Evolutionary conservation across 805 yeast genomes (phyloP).

Genomic region (Ogataea neopini): DNA sequence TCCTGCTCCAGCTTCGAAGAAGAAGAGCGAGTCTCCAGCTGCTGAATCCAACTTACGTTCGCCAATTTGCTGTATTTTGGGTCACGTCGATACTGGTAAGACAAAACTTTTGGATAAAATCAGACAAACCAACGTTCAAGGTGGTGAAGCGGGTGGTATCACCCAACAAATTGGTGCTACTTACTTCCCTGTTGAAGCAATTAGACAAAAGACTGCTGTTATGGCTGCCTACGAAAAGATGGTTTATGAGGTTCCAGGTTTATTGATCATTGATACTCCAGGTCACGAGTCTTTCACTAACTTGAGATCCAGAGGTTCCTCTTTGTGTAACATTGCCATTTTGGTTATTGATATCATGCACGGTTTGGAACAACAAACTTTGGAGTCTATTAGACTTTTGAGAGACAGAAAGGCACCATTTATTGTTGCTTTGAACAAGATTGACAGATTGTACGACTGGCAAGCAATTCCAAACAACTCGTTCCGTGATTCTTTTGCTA

Average conservation of each 20-base stretch:
- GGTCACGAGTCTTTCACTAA: conserved; percentile 99
- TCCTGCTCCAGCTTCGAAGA: conserved; percentile 2
- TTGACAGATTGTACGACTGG: conserved; percentile 98
- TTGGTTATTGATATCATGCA: conserved; percentile 98
- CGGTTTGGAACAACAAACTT: conserved; percentile 97
- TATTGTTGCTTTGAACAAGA: conserved; percentile 94
- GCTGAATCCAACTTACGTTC: conserved; percentile 73
- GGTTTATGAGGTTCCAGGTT: conserved; percentile 93
- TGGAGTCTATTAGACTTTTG: conserved; percentile 87
- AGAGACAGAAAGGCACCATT: conserved; percentile 98
- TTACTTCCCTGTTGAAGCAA: conserved; percentile 95
- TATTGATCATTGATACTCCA: conserved; percentile 96
- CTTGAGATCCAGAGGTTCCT: conserved; percentile 97
- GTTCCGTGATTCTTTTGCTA: conserved; percentile 88
- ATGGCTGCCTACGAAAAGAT: conserved; percentile 86
- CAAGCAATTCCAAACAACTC: conserved; percentile 85
- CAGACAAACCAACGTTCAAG: conserved; percentile 98
- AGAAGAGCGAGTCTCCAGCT: conserved; percentile 16
- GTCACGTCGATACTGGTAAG: conserved; percentile 99
- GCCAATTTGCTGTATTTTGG: conserved; percentile 98
- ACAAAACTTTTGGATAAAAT: conserved; percentile 95
- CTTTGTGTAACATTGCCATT: conserved; percentile 98
- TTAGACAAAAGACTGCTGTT: conserved; percentile 85
- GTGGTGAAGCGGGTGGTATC: conserved; percentile 99
- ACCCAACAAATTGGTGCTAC: conserved; percentile 99